Conservation (phyloP, 2,329 filamentous ascomycete genomes). For the Paracamarosporium sp. region DNA sequence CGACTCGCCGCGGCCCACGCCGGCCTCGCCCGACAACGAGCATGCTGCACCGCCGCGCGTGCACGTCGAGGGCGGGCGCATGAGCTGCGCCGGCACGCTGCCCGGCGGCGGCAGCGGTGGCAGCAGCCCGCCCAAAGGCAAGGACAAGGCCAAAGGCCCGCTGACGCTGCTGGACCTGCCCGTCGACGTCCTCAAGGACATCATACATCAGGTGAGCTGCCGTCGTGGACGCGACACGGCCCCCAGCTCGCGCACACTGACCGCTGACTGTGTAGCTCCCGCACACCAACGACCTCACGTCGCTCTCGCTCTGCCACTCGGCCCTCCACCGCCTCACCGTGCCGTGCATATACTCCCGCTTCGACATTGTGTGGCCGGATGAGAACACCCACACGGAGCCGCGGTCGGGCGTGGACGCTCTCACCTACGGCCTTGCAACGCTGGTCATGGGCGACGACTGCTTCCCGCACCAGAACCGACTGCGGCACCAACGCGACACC, state of each 20-base stretch:
- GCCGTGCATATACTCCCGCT: slow-evolving; percentile 81
- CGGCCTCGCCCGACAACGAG: slow-evolving; percentile 30
- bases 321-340: slow-evolving; percentile 77
- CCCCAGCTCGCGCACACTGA: too few relatives aligned
- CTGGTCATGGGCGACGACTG: slow-evolving; percentile 75
- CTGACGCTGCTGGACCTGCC: slow-evolving; percentile 76
- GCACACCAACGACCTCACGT: slow-evolving; percentile 81
- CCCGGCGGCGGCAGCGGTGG: slow-evolving; percentile 13
- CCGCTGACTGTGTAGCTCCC: slow-evolving; percentile 63
- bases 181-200: slow-evolving; percentile 77
- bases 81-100: slow-evolving; percentile 15
- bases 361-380: slow-evolving; percentile 90
- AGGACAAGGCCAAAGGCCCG: slow-evolving; percentile 58
- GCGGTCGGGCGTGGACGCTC: slow-evolving; percentile 77
- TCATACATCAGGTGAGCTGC: slow-evolving; percentile 73
- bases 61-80: slow-evolving; percentile 19
- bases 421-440: slow-evolving; percentile 82
- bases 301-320: slow-evolving; percentile 78
- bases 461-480: slow-evolving; percentile 57
- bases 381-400: slow-evolving; percentile 68
- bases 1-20: slow-evolving; percentile 22
- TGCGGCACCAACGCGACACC: slow-evolving; percentile 20
- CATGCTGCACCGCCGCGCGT: slow-evolving; percentile 19
- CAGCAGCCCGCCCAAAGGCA: slow-evolving; percentile 58
- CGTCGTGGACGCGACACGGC: too few relatives aligned